These are phyloP conservation scores for Chalara sp. DNA, from an alignment of 2,329 filamentous ascomycete species.

Conservation along the genomic window DNA sequence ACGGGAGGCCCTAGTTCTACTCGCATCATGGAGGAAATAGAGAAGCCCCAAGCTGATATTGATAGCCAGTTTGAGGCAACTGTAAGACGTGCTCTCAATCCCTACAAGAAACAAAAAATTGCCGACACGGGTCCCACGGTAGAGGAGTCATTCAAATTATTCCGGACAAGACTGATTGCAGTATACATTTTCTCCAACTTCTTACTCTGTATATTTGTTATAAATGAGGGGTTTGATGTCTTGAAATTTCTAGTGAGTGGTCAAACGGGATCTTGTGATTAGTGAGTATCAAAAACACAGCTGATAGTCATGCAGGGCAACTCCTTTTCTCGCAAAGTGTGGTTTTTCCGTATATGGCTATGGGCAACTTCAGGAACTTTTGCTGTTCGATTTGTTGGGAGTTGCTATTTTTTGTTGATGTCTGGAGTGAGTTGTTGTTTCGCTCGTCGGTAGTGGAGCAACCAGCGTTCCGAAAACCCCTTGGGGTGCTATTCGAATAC, in stretches of 20 bases:
- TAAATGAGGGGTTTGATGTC: not conserved
- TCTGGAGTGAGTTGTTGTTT: too few species aligned
- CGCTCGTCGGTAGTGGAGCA: too few species aligned
- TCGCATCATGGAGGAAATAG: not conserved
- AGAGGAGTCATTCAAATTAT: not conserved
- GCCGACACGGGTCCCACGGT: not conserved
- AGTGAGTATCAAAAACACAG: not conserved
- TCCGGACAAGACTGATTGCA: not conserved
- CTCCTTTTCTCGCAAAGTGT: not conserved
- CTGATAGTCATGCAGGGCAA: not conserved
- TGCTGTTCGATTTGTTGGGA: not conserved
- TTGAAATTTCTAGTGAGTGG: not conserved
- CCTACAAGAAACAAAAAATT: not conserved
- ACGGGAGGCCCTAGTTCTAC: constrained; percentile 62
- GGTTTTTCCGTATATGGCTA: not conserved
- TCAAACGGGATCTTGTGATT: not conserved
- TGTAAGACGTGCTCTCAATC: not conserved
- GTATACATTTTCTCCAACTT: not conserved
- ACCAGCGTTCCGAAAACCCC: too few species aligned
- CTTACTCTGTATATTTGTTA: not conserved
- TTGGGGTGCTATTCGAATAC: too few species aligned
- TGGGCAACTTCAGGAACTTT: not conserved
- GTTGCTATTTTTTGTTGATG: not conserved
- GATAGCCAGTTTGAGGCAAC: not conserved
- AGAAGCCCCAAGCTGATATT: not conserved